These are phyloP conservation scores for Puccinellia tenuiflora DNA, from an alignment of 176 grass and related monocot species.

Conservation along the genomic window DNA sequence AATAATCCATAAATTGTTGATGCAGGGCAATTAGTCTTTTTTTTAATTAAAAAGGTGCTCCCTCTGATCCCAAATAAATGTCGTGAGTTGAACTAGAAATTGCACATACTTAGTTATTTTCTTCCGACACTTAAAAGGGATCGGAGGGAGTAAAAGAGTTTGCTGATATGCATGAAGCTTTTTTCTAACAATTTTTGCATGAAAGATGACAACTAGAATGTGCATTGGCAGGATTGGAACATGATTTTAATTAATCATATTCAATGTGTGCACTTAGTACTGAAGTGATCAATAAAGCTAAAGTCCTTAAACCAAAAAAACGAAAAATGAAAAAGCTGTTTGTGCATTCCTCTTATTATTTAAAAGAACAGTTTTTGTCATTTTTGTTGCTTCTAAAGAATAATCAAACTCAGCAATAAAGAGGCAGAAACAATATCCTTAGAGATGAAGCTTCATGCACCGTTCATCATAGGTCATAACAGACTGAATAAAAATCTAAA, in stretches of 20 bases:
- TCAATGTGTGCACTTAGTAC: neutral
- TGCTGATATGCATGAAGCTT: neutral
- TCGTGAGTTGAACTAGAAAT: no score
- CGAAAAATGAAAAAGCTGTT: neutral
- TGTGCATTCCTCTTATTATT: neutral
- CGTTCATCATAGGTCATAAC: neutral
- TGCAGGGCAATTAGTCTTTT: neutral
- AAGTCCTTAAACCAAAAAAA: neutral
- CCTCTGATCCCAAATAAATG: no score
- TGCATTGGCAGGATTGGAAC: neutral
- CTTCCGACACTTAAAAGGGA: no score
- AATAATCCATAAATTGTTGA: conserved; percentile 13
- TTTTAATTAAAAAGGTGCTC: neutral
- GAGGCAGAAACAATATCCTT: neutral
- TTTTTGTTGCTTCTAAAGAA: conserved; percentile 21
- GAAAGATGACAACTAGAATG: neutral
- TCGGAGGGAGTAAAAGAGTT: no score
- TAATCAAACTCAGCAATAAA: conserved; percentile 22
- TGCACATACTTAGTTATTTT: no score
- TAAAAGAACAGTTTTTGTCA: neutral
- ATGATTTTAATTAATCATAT: conserved; percentile 11
- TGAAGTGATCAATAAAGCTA: neutral
- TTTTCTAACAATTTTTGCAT: neutral
- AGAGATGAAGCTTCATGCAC: neutral
- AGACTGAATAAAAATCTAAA: neutral